Percentiles rank a stretch among this genome's conserved stretches.
Conservation (phyloP, 1,284 basidiomycete species). For the Microbotryomycetes sp. region DNA sequence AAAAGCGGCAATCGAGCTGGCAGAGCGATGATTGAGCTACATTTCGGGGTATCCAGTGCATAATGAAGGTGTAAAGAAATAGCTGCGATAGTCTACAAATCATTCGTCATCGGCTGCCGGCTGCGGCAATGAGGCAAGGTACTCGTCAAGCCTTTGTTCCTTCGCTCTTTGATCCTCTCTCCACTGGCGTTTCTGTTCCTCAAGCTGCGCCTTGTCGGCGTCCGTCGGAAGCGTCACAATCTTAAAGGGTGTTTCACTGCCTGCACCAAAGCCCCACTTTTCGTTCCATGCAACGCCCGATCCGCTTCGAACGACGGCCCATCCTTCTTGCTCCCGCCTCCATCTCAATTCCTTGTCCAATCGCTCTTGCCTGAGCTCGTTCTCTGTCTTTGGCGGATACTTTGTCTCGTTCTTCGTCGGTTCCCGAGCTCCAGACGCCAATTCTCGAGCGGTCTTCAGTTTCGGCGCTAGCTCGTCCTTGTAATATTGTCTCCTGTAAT, state of each 20-base stretch:
- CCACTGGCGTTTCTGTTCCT: slow-evolving; percentile 3
- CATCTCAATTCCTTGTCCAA: slow-evolving; percentile 34
- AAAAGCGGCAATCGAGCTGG: too few species aligned
- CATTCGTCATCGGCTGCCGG: slow-evolving; percentile 5
- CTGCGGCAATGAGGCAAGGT: neutral
- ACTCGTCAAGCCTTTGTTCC: slow-evolving; percentile 1
- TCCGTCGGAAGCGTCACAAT: slow-evolving; percentile 12
- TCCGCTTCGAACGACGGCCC: slow-evolving; percentile 31
- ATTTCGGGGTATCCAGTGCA: neutral
- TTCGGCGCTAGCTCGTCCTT: slow-evolving; percentile 55
- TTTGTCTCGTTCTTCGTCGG: slow-evolving; percentile 73
- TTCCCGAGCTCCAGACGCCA: slow-evolving; percentile 69
- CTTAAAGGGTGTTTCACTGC: slow-evolving; percentile 1
- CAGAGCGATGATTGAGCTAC: slow-evolving; percentile 1
- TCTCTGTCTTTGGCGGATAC: slow-evolving; percentile 74
- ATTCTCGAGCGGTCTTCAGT: slow-evolving; percentile 65
- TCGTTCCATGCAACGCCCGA: slow-evolving; percentile 34
- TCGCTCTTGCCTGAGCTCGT: slow-evolving; percentile 31
- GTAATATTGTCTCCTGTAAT: slow-evolving; percentile 60
- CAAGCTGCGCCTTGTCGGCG: slow-evolving; percentile 1
- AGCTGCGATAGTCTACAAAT: neutral
- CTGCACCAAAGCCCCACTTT: slow-evolving; percentile 10
- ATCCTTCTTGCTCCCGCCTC: slow-evolving; percentile 35
- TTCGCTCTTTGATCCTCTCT: neutral
- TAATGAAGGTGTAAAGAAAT: neutral